Conservation (phyloP, 2,329 filamentous ascomycete genomes). For the Trichoderma aggressivum region DNA sequence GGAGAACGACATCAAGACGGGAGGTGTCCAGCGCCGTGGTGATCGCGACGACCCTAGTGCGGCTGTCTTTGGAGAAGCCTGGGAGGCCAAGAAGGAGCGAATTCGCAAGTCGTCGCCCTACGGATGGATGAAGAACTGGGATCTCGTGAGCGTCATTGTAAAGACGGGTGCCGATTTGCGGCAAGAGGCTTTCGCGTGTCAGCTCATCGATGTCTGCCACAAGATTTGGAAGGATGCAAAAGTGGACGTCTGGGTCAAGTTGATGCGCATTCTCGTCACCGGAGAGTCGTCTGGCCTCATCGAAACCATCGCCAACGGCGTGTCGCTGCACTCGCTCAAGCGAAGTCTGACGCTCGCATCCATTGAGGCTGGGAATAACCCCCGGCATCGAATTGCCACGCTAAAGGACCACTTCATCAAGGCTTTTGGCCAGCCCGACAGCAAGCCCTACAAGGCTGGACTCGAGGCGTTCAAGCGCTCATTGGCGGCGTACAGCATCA, state of each 20-base stretch:
- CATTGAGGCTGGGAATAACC: slow-evolving; percentile 69
- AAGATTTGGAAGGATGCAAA: slow-evolving; percentile 76
- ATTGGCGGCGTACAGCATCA: slow-evolving; percentile 81
- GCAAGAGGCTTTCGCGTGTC: slow-evolving; percentile 83
- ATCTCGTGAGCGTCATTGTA: slow-evolving; percentile 80
- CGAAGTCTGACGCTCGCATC: slow-evolving; percentile 73
- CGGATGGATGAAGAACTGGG: slow-evolving; percentile 88
- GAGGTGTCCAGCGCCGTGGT: slow-evolving; percentile 74
- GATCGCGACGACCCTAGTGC: slow-evolving; percentile 83
- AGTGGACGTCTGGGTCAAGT: slow-evolving; percentile 80
- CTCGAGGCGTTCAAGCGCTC: slow-evolving; percentile 77
- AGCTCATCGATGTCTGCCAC: slow-evolving; percentile 76
- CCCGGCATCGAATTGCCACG: slow-evolving; percentile 72
- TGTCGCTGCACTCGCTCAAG: slow-evolving; percentile 82
- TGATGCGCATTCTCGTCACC: slow-evolving; percentile 82
- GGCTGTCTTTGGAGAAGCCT: slow-evolving; percentile 82
- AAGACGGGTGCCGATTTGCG: slow-evolving; percentile 81
- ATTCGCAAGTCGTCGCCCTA: slow-evolving; percentile 81
- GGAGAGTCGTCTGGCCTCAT: slow-evolving; percentile 81
- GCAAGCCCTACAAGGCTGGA: slow-evolving; percentile 65
- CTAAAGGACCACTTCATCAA: slow-evolving; percentile 79
- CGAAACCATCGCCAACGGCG: slow-evolving; percentile 84
- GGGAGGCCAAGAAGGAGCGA: slow-evolving; percentile 79
- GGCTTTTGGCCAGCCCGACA: slow-evolving; percentile 68
- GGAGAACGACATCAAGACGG: slow-evolving; percentile 87